Conservation (phyloP, 768 basidiomycete genomes). For the Tulasnella sp. region DNA sequence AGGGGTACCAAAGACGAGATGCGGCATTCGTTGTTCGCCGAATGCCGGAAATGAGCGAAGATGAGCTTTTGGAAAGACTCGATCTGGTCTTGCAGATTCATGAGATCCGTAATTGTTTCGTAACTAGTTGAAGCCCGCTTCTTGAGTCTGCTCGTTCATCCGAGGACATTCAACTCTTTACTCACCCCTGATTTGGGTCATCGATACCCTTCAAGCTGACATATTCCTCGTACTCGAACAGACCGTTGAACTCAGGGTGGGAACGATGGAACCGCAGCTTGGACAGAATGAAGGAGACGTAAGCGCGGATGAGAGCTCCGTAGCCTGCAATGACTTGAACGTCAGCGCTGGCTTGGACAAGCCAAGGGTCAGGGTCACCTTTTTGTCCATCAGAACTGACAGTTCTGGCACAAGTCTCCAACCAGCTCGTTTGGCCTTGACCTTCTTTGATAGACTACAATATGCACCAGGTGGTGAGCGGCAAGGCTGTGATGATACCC, state of each 20-base stretch:
- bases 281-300: constrained; percentile 91
- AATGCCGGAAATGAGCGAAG: constrained; percentile 88
- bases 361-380: constrained; percentile 48
- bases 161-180: constrained; percentile 13
- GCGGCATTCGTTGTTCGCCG: constrained; percentile 93
- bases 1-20: constrained; percentile 94
- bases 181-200: constrained; percentile 98
- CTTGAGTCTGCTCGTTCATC: constrained; percentile 11
- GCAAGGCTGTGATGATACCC: constrained; percentile 6
- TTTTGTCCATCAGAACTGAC: constrained; percentile 72
- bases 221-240: constrained; percentile 99
- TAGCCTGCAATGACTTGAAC: constrained; percentile 59
- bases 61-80: constrained; percentile 98
- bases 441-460: constrained; percentile 90
- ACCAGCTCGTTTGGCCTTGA: constrained; percentile 94
- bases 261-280: constrained; percentile 95
- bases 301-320: constrained; percentile 86
- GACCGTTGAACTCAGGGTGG: constrained; percentile 94
- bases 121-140: constrained; percentile 54
- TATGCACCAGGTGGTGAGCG: constrained; percentile 29
- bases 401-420: constrained; percentile 93
- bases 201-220: constrained; percentile 95
- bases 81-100: constrained; percentile 97
- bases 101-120: constrained; percentile 95
- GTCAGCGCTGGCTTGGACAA: constrained; percentile 12